Percentiles rank a stretch among this genome's conserved stretches.
phyloP scores from a whole-genome alignment of 352 stramenopile species.

The Phytopythium oedochilum region DNA sequence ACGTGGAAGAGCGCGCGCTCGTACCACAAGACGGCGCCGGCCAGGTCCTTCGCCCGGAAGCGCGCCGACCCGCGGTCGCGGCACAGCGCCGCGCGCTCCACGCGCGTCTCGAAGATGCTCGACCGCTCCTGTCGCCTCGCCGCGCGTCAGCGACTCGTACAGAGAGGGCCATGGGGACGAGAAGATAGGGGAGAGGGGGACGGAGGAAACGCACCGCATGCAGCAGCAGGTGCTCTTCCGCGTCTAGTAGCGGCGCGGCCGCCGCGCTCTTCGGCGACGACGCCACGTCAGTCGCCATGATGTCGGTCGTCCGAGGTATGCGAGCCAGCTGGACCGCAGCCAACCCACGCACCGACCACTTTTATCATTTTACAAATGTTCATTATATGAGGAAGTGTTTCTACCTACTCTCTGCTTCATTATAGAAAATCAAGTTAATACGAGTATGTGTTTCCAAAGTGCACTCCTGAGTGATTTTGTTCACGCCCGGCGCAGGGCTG shows the following conservation, averaged over 20 bases:
- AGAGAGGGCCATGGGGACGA: neutral
- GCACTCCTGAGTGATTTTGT: too few species aligned
- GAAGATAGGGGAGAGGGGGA: neutral
- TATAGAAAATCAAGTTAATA: too few species aligned
- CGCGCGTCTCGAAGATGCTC: constrained; percentile 80
- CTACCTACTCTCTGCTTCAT: too few species aligned
- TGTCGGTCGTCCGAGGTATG: too few species aligned
- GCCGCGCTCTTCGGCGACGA: neutral
- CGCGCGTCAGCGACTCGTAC: neutral
- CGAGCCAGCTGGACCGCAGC: too few species aligned
- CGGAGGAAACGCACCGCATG: constrained; percentile 15
- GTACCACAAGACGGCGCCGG: constrained; percentile 59
- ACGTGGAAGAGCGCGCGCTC: constrained; percentile 74
- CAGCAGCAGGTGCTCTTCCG: constrained; percentile 29
- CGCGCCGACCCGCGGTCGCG: constrained; percentile 54
- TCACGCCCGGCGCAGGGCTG: too few species aligned
- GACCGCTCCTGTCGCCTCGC: constrained; percentile 50
- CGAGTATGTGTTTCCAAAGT: too few species aligned
- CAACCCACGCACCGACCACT: too few species aligned
- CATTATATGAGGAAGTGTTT: too few species aligned
- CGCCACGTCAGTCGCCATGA: too few species aligned
- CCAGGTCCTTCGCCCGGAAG: constrained; percentile 51
- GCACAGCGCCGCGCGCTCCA: constrained; percentile 59
- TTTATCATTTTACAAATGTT: too few species aligned
- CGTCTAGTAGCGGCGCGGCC: constrained; percentile 5